Evolutionary conservation across 2,329 filamentous ascomycete genomes (phyloP), one percentile per base, ranked within the genome.

Genomic region (Fusarium sp.): DNA sequence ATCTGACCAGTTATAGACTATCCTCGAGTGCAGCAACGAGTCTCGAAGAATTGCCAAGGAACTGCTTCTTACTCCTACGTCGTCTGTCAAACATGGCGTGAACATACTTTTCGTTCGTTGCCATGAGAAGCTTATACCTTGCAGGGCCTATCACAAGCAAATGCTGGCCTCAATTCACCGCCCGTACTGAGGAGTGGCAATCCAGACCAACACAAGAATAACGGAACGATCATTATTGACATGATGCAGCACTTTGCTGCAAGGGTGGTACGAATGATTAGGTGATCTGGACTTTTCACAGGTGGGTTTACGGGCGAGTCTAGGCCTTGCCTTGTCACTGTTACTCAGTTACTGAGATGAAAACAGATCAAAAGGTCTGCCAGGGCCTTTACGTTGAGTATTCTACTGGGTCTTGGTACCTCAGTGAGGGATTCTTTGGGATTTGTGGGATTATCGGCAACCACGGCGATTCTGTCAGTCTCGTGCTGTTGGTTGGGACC

Each of bases 261-360:
- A 26, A 31, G 33, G 33, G 23, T 15, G 11, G 16, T 44, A 7
- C 13, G 11, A 47, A 8, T 36, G 10, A 30, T 18, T 37, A 15
- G 20, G 13, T 37, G 33, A 67, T 46, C 52, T 54, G 63, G 64
- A 36, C 40, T 26, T 8, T 31, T 20, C 51, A 23, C 51, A 45
- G 50, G 31, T 38, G 18, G 58, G 54, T 41, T 53, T 51, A 38
- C 38, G 38, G 45, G 38, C 18, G 37, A 31, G 34, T 40, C 33
- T 33, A 44, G 20, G 31, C 8, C 36, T 44, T 45, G 9, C 15
- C 30, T n/a, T 30, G 33, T 42, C 46, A 46, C 8, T 44, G 20
- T 44, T 45, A 28, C 55, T 31, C 31, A 52, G 46, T 41, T 13
- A 37, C 58, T 68, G 11, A 46, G 55, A 55, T 40, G 38, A 51